A percentile compares a stretch with the other conserved stretches of the same genome.
phyloP scores from a whole-genome alignment of 129 eudicot species.

The Tagetes patula region DNA sequence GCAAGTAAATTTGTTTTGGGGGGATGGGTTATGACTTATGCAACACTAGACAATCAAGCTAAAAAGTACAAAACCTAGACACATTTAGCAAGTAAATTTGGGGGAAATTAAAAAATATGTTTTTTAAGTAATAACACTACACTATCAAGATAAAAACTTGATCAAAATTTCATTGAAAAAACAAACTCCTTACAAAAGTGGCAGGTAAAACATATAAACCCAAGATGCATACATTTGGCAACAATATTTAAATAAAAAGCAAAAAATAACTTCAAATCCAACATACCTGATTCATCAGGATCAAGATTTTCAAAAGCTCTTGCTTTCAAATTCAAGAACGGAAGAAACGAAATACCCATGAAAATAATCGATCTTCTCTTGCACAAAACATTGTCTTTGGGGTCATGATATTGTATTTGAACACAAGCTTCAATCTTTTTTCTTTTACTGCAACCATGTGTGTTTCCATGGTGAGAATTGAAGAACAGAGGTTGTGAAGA shows the following conservation, averaged over 20 bases:
- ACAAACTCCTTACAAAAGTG: too few relatives aligned
- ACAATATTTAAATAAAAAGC: too few relatives aligned
- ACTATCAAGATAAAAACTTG: too few relatives aligned
- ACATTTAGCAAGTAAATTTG: neutral
- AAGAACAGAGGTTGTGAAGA: slow-evolving; percentile 36
- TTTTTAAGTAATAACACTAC: too few relatives aligned
- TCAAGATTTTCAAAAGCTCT: slow-evolving; percentile 38
- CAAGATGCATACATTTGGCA: too few relatives aligned
- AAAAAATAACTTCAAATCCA: neutral
- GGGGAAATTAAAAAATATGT: too few relatives aligned
- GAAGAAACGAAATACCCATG: slow-evolving; percentile 69
- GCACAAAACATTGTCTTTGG: slow-evolving; percentile 34
- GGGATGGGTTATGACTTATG: too few relatives aligned
- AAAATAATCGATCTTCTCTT: slow-evolving; percentile 55
- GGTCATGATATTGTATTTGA: slow-evolving; percentile 23
- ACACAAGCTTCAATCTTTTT: slow-evolving; percentile 43
- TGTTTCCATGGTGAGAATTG: slow-evolving; percentile 36
- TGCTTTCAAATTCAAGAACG: slow-evolving; percentile 54
- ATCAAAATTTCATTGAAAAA: too few relatives aligned
- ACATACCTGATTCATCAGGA: slow-evolving; percentile 41
- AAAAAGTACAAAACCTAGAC: slow-evolving; percentile 15
- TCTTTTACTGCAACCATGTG: slow-evolving; percentile 27
- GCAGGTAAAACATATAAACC: too few relatives aligned
- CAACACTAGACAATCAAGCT: neutral
- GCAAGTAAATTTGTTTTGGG: too few relatives aligned